These are phyloP conservation scores for Fraxinus quadrangulata DNA, from an alignment of 257 asterid species.

Conservation along the genomic window DNA sequence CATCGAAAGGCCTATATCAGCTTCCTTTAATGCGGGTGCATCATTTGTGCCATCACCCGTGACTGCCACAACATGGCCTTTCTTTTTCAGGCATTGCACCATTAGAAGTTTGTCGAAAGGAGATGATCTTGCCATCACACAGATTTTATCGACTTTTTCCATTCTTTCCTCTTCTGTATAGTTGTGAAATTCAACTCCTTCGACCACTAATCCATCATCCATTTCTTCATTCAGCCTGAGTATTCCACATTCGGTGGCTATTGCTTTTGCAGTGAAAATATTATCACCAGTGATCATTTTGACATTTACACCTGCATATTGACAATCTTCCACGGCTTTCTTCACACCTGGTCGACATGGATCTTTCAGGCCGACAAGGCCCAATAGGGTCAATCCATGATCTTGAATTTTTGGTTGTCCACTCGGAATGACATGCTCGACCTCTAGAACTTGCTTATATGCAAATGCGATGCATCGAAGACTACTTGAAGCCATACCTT, in stretches of 20 bases:
- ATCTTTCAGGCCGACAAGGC: conserved; percentile 67
- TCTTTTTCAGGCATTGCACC: conserved; percentile 64
- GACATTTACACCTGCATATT: conserved; percentile 56
- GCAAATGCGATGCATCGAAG: conserved; percentile 79
- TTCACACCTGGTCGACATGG: conserved; percentile 66
- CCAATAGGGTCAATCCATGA: conserved; percentile 43
- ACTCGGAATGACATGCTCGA: conserved; percentile 1
- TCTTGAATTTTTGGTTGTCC: conserved; percentile 33
- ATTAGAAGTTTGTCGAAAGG: conserved; percentile 78
- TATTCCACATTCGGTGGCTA: conserved; percentile 80
- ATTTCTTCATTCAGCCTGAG: conserved; percentile 29
- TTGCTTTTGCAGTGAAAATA: conserved; percentile 68
- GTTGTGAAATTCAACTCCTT: conserved; percentile 65
- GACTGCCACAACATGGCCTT: conserved; percentile 76
- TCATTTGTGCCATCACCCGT: conserved; percentile 78
- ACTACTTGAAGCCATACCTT: conserved; percentile 73
- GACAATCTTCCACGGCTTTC: conserved; percentile 66
- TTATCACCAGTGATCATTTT: conserved; percentile 89
- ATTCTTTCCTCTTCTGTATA: conserved; percentile 57
- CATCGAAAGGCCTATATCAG: conserved; percentile 74
- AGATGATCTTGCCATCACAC: conserved; percentile 74
- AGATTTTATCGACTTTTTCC: conserved; percentile 55
- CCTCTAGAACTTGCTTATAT: conserved; percentile 39
- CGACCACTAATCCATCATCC: conserved; percentile 45
- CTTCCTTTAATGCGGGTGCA: conserved; percentile 72